Conservation (phyloP, 78 protist species). For the Dictyostelium firmibasis region DNA sequence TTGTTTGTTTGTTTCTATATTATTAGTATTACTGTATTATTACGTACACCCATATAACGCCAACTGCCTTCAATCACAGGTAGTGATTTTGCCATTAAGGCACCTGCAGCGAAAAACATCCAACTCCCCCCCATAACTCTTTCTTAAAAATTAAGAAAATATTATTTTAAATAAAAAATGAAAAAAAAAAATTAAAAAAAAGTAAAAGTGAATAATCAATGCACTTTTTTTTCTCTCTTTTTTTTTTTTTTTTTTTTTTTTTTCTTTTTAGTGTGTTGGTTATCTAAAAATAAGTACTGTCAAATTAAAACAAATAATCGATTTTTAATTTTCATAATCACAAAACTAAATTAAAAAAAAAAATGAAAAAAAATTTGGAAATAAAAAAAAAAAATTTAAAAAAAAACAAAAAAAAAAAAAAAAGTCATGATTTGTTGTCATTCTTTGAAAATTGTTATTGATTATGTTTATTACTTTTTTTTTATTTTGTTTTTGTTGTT, state of each 20-base stretch:
- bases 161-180: neutral
- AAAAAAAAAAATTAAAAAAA: neutral
- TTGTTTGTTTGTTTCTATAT: neutral
- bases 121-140: neutral
- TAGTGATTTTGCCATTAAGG: conserved; percentile 6
- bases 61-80: conserved; percentile 54
- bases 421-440: neutral
- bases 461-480: neutral
- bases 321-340: neutral
- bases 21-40: neutral
- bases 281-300: neutral
- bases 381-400: neutral
- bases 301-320: neutral
- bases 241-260: neutral
- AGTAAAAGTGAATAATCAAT: neutral
- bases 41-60: conserved; percentile 72
- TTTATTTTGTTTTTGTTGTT: neutral
- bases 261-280: neutral
- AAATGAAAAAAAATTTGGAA: neutral
- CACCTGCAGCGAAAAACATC: conserved; percentile 45
- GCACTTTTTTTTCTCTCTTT: neutral
- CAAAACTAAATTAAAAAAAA: neutral
- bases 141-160: neutral
- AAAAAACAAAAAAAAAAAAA: neutral
- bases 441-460: too few species aligned